Percentiles rank a stretch among this genome's conserved stretches.
Conservation (phyloP, 306 rosid species). For the Rosa lucieae region DNA sequence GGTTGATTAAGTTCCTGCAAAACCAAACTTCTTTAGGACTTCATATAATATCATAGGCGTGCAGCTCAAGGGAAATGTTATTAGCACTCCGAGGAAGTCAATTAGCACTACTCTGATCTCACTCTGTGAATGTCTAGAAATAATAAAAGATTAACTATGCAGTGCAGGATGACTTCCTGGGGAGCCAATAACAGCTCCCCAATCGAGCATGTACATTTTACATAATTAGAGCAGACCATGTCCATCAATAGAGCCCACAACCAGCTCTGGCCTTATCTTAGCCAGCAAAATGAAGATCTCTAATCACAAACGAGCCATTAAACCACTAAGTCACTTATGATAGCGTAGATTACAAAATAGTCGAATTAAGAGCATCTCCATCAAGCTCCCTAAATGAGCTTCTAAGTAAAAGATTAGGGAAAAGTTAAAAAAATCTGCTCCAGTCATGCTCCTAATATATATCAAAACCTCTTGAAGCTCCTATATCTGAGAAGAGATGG, state of each 20-base stretch:
- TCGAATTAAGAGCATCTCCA: neutral
- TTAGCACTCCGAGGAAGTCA: neutral
- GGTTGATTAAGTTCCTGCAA: constrained; percentile 86
- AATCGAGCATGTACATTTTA: neutral
- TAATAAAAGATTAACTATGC: neutral
- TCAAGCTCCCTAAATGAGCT: neutral
- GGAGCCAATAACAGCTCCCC: neutral
- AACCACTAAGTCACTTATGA: neutral
- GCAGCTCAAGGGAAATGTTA: neutral
- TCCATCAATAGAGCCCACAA: neutral
- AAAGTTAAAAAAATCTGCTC: neutral
- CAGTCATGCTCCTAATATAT: neutral
- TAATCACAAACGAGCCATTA: neutral
- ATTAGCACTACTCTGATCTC: neutral
- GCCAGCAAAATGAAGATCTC: neutral
- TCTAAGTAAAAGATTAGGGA: neutral
- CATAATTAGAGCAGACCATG: neutral
- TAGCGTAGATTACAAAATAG: neutral
- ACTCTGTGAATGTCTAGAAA: neutral
- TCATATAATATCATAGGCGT: neutral
- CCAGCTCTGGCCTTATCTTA: neutral
- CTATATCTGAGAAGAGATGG: neutral
- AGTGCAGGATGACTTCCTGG: neutral
- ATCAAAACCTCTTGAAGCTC: neutral
- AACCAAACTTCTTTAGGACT: constrained; percentile 35